These are phyloP conservation scores for Colletotrichum sp. DNA, from an alignment of 2,329 filamentous ascomycete genomes.

Conservation along the genomic window DNA sequence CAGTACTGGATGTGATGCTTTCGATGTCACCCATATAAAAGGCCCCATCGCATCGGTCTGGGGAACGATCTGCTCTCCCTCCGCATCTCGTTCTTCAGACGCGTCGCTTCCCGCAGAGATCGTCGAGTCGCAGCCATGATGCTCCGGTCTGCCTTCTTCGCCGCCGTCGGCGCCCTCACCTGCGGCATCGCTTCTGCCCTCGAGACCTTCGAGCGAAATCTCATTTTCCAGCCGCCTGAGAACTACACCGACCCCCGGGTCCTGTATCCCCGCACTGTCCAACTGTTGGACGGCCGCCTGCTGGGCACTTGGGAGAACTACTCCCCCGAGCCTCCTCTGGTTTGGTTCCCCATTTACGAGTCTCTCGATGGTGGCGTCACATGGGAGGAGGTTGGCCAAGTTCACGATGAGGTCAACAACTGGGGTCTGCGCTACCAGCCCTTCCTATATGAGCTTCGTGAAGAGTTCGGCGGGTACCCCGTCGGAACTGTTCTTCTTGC, in stretches of 20 bases:
- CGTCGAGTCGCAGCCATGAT: constrained; percentile 3
- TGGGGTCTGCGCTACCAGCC: constrained; percentile 75
- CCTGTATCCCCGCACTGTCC: constrained; percentile 47
- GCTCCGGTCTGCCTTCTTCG: constrained; percentile 17
- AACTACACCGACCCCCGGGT: constrained; percentile 48
- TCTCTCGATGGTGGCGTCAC: constrained; percentile 60
- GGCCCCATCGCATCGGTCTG: not conserved
- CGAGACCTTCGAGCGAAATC: constrained; percentile 27
- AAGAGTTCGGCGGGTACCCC: constrained; percentile 59
- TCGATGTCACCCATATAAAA: not conserved
- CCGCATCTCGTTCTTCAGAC: not conserved
- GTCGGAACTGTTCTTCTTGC: constrained; percentile 68
- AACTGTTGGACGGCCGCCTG: constrained; percentile 51
- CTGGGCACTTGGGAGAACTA: constrained; percentile 63
- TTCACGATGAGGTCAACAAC: constrained; percentile 67
- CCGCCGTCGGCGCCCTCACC: not conserved
- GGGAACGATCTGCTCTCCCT: not conserved
- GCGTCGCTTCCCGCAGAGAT: not conserved
- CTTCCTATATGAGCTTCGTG: constrained; percentile 67
- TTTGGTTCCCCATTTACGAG: constrained; percentile 59
- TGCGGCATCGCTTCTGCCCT: constrained; percentile 17
- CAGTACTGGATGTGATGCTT: not conserved
- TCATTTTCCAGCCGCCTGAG: constrained; percentile 47
- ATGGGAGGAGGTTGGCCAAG: constrained; percentile 67
- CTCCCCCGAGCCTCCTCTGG: constrained; percentile 57